Evolutionary conservation across 73 alveolate species (phyloP), one percentile per base, ranked within the genome.

Genomic region (Durusdinium trenchii): DNA sequence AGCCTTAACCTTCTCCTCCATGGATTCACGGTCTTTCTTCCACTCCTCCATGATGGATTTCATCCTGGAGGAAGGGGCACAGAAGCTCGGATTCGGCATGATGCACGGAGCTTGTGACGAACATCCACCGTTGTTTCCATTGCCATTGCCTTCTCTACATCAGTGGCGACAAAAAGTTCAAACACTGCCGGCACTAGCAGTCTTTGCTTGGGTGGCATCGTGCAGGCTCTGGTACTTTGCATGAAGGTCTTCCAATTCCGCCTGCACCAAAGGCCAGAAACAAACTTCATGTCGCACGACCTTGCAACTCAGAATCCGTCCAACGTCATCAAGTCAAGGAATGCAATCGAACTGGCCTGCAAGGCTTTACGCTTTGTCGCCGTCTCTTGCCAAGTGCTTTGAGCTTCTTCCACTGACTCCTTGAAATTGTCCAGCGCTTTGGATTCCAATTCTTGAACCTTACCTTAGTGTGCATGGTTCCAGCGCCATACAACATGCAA

Each of bases 211-310:
- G 20, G 86, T 89, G 16, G 78, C 86, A 48, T 62, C 96, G 46
- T 89, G 96, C 40, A 89, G 52, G 40, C 47, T 46, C 45, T 89
- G 96, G 86, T 45, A 89, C 61, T 89, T 67, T 51, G 52, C 42
- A 46, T 89, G 96, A 20, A 89, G 82, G 28, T 89, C 96, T 35
- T 89, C 96, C 52, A 89, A 42, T 46, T 89, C 96, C 54, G 43
- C 86, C 96, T 79, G 60, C 50, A 30, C 32, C 12, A 57, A 57
- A 16, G 73, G n/a, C n/a, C n/a, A n/a, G n/a, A 47, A 46, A 30
- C 26, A 48, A 45, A 36, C 93, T n/a, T n/a, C n/a, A n/a, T n/a
- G n/a, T n/a, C 48, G 48, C 35, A 46, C 20, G 36, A 46, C 18
- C 50, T 10, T 50, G 23, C 6, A 73, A 23, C 51, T 51, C 84